phyloP scores from a whole-genome alignment of 768 basidiomycete genomes.

The Pulveroboletus sp. region DNA sequence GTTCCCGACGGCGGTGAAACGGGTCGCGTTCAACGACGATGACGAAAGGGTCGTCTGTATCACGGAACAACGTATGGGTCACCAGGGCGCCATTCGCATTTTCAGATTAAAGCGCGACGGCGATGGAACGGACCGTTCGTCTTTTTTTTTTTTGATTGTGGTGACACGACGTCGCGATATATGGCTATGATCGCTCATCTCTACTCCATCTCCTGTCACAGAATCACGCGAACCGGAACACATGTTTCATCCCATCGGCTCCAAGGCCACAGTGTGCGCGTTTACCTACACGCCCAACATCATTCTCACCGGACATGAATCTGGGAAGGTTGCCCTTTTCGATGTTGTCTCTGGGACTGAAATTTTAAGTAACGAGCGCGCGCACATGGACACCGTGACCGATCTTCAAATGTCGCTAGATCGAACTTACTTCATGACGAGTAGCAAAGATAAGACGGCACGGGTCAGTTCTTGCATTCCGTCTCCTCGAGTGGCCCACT shows the following conservation, averaged over 20 bases:
- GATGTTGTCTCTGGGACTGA: conserved; percentile 87
- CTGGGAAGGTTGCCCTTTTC: conserved; percentile 90
- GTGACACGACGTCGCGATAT: not conserved
- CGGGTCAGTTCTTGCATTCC: conserved; percentile 47
- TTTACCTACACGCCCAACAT: conserved; percentile 75
- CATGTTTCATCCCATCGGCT: conserved; percentile 85
- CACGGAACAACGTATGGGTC: conserved; percentile 96
- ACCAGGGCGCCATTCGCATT: conserved; percentile 85
- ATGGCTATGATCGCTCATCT: not conserved
- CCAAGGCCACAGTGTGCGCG: conserved; percentile 95
- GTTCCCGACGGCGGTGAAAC: conserved; percentile 96
- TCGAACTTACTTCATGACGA: conserved; percentile 91
- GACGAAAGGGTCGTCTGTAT: conserved; percentile 84
- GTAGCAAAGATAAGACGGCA: conserved; percentile 95
- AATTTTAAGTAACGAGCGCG: conserved; percentile 75
- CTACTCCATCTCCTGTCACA: conserved; percentile 27
- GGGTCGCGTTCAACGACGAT: conserved; percentile 87
- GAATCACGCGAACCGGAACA: conserved; percentile 71
- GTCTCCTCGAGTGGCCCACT: not conserved
- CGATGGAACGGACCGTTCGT: conserved; percentile 76
- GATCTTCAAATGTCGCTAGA: conserved; percentile 91
- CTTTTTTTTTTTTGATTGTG: not conserved
- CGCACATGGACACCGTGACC: conserved; percentile 82
- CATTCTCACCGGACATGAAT: conserved; percentile 94
- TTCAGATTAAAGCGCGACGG: conserved; percentile 82